Base-by-base conservation (phyloP, 192 early-diverging fungal species). In the Umbelopsis ramanniana region DNA sequence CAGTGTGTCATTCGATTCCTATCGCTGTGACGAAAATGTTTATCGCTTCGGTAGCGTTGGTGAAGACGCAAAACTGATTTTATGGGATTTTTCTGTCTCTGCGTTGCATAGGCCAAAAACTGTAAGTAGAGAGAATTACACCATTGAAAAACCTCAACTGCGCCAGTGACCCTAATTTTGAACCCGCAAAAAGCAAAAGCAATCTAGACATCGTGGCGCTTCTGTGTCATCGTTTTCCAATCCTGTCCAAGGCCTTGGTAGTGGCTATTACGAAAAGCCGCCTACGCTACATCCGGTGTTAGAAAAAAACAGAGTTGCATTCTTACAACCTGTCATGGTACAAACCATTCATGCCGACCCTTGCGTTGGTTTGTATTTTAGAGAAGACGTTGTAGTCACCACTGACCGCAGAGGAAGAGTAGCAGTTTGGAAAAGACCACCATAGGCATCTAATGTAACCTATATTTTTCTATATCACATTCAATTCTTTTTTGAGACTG, bases 71-170 rank as follows among this genome's bases (percentile, higher is more conserved):
- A 86, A 89, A 72, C 70, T 99, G 9, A 80, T 93, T 23, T 74
- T 99, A 6, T 99, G 97, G 96, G 97, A 99, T 73, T 97, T 99
- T 77, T 93, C 92, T 46, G 85, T 95, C n/a, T 74, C 85, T 15
- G 88, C 92, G 0, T 75, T 97, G 19, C 92, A 92, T 71, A 85
- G 90, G 10, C 95, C 96, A 8, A 92, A 93, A 72, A 81, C 81
- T 40, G 85, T 86, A 85, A 76, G 85, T 71, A 2, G 26, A 15
- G n/a, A n/a, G 48, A 50, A 9, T 2, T 3, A 29, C 29, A 17
- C 9, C 33, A 14, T 63, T 3, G 5, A 57, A 22, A 22, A 29
- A 4, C 6, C 23, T 57, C 29, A 29, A 37, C 7, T 29, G 57
- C 57, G 17, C 15, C 3, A 14, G 4, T 57, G 5, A 63, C 7